Evolutionary conservation across 2,329 filamentous ascomycete species (phyloP).

Genomic region (Samsoniella hepiali): DNA sequence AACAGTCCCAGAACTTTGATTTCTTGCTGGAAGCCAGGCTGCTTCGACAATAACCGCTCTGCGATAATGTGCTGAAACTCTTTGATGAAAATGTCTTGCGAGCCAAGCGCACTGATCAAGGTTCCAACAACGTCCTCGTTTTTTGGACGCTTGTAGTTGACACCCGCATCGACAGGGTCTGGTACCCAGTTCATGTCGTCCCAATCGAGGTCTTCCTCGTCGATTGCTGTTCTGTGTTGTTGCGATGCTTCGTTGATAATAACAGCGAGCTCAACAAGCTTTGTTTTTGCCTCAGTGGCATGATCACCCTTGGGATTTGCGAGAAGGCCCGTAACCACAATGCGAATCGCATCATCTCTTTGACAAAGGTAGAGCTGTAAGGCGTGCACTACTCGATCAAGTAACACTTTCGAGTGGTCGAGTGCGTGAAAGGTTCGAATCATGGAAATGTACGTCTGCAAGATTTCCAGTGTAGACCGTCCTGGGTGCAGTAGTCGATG

Average conservation of each 20-base stretch:
- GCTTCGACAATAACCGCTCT: slow-evolving; percentile 68
- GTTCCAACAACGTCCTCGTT: slow-evolving; percentile 90
- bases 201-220: slow-evolving; percentile 77
- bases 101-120: slow-evolving; percentile 81
- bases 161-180: slow-evolving; percentile 87
- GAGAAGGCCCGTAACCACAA: slow-evolving; percentile 72
- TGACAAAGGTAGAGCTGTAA: slow-evolving; percentile 74
- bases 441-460: slow-evolving; percentile 75
- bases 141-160: slow-evolving; percentile 86
- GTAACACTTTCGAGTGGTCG: slow-evolving; percentile 72
- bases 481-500: slow-evolving; percentile 70
- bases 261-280: slow-evolving; percentile 63
- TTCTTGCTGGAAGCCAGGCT: slow-evolving; percentile 71
- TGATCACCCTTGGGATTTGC: slow-evolving; percentile 57
- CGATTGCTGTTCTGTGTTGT: slow-evolving; percentile 48
- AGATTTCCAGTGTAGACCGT: slow-evolving; percentile 70
- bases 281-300: slow-evolving; percentile 43
- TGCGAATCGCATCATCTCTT: slow-evolving; percentile 72
- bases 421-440: slow-evolving; percentile 73
- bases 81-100: slow-evolving; percentile 88
- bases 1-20: slow-evolving; percentile 80
- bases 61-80: slow-evolving; percentile 89
- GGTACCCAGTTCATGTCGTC: slow-evolving; percentile 91
- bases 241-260: slow-evolving; percentile 62
- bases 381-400: slow-evolving; percentile 70